A percentile compares a stretch with the other conserved stretches of the same genome.
Evolutionary conservation across 2,329 filamentous ascomycete species (phyloP).

Genomic region (Aspergillus sp.): DNA sequence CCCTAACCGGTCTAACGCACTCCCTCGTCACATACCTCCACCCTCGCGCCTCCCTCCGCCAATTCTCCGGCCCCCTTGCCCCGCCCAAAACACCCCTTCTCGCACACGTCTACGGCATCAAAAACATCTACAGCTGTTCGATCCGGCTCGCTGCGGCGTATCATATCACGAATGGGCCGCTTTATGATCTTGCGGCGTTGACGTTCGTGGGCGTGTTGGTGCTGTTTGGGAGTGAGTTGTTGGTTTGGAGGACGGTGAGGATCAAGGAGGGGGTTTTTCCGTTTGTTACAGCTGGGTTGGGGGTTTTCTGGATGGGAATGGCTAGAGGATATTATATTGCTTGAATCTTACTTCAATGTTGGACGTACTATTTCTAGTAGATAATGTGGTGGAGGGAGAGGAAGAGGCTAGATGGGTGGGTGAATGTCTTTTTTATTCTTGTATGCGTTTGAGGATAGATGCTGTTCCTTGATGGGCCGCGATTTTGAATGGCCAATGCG

Average conservation of each 20-base stretch:
- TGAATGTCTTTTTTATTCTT: no score
- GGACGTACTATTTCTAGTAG: no score
- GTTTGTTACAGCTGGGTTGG: neutral
- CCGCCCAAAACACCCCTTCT: conserved; percentile 28
- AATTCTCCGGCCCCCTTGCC: conserved; percentile 31
- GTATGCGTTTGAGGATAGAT: no score
- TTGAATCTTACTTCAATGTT: neutral
- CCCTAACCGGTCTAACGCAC: neutral
- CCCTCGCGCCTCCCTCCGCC: conserved; percentile 14
- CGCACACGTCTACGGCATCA: conserved; percentile 36
- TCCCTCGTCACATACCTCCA: conserved; percentile 26
- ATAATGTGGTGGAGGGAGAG: neutral
- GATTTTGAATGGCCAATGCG: no score
- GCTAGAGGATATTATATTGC: neutral
- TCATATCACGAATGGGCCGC: conserved; percentile 28
- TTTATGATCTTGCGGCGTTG: conserved; percentile 33
- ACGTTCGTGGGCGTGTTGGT: conserved; percentile 35
- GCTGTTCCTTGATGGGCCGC: no score
- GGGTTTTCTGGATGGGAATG: neutral
- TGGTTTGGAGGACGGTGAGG: neutral
- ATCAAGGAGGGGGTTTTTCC: neutral
- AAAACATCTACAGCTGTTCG: conserved; percentile 37
- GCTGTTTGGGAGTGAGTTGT: conserved; percentile 10
- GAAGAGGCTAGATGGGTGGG: neutral
- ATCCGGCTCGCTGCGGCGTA: conserved; percentile 39